Conservation (phyloP, 305 asterid genomes). For the Rubia occidens region DNA sequence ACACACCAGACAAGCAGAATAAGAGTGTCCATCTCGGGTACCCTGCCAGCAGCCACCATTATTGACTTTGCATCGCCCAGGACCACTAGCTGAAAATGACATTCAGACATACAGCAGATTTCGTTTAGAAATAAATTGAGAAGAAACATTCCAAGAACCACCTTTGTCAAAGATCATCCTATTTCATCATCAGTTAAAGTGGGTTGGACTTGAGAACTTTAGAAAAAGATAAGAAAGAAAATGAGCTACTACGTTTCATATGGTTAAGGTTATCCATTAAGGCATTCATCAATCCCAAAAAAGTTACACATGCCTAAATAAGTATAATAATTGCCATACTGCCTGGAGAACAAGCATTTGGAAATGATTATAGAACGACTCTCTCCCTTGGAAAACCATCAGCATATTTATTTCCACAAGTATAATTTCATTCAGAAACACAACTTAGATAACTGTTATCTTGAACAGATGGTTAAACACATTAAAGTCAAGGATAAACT, state of each 20-base stretch:
- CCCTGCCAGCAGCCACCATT: conserved; percentile 98
- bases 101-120: conserved; percentile 10
- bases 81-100: conserved; percentile 76
- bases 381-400: not conserved
- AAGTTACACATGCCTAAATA: not conserved
- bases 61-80: conserved; percentile 75
- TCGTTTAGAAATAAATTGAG: not conserved
- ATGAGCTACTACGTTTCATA: not conserved
- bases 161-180: not conserved
- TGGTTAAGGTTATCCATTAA: not conserved
- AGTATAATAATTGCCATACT: not conserved
- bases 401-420: not conserved
- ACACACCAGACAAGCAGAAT: conserved; percentile 66
- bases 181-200: not conserved
- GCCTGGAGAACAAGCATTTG: not conserved
- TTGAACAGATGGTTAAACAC: conserved; percentile 1
- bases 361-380: not conserved
- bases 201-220: not conserved
- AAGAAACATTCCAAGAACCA: not conserved
- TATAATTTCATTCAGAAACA: not conserved
- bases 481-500: not conserved
- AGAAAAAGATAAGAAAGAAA: not conserved
- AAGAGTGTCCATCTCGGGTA: conserved; percentile 47
- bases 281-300: not conserved
- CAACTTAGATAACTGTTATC: not conserved